phyloP scores from a whole-genome alignment of 2,329 filamentous ascomycete species.

The Sporothrix mexicana region DNA sequence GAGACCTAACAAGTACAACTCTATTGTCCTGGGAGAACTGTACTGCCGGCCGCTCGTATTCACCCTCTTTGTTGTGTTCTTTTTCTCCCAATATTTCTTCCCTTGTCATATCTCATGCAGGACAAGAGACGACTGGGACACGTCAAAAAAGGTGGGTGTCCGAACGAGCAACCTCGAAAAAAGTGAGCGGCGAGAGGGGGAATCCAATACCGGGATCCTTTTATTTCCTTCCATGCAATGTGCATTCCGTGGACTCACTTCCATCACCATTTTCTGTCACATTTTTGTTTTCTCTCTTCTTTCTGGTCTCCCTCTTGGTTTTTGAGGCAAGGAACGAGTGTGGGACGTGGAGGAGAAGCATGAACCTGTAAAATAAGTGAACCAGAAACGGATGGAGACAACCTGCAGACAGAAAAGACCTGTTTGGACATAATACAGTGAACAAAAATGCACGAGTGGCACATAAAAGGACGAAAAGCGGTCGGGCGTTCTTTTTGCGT shows the following conservation, averaged over 20 bases:
- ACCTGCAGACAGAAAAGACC: not conserved
- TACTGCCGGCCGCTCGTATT: not conserved
- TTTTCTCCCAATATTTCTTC: not conserved
- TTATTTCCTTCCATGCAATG: not conserved
- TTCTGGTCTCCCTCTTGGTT: not conserved
- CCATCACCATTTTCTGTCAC: not conserved
- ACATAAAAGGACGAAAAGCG: not conserved
- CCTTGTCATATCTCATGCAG: slow-evolving; percentile 26
- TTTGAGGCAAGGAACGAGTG: not conserved
- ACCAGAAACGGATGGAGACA: not conserved
- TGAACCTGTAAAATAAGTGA: too few species aligned
- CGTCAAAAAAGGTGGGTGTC: slow-evolving; percentile 14
- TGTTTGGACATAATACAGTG: not conserved
- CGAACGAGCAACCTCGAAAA: not conserved
- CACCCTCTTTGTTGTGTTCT: not conserved
- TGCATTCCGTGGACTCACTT: not conserved
- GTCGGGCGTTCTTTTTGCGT: not conserved
- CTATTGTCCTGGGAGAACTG: not conserved
- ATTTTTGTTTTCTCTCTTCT: not conserved
- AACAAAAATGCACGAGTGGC: not conserved
- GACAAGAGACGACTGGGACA: slow-evolving; percentile 9
- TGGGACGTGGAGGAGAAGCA: not conserved
- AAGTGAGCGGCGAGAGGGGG: not conserved
- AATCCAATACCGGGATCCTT: not conserved
- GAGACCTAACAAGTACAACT: not conserved